Conservation (phyloP, 1,139 yeast species). For the Hyphopichia burtonii region DNA sequence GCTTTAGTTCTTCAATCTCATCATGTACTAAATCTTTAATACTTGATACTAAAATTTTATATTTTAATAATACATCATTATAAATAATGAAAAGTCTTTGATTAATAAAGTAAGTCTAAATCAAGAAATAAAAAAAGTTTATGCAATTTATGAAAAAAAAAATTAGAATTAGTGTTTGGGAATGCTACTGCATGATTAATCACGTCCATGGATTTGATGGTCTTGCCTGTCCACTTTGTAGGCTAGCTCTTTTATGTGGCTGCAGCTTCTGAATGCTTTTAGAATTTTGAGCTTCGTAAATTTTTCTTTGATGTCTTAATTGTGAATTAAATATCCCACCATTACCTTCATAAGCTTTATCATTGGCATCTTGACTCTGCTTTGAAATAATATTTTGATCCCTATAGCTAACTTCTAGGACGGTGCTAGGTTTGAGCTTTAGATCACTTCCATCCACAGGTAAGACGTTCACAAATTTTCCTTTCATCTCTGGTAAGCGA, state of each 20-base stretch:
- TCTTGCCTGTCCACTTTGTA: conserved; percentile 23
- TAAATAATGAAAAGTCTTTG: too few relatives aligned
- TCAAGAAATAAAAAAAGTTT: not conserved
- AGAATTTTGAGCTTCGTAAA: conserved; percentile 13
- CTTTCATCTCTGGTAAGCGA: conserved; percentile 13
- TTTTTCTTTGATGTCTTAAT: conserved; percentile 26
- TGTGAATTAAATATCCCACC: conserved; percentile 30
- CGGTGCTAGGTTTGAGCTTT: conserved; percentile 29
- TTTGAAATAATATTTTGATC: not conserved
- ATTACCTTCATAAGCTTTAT: conserved; percentile 13
- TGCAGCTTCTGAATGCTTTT: conserved; percentile 14
- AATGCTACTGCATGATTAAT: not conserved
- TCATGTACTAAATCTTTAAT: too few relatives aligned
- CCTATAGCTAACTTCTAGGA: conserved; percentile 12
- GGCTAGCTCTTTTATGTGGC: conserved; percentile 26
- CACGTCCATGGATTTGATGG: conserved; percentile 22
- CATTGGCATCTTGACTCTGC: conserved; percentile 1
- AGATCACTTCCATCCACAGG: conserved; percentile 28
- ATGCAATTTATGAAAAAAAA: not conserved
- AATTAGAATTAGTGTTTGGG: not conserved
- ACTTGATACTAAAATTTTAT: too few relatives aligned
- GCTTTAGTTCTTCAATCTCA: too few relatives aligned
- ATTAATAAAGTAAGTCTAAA: too few relatives aligned
- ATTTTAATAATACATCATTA: too few relatives aligned
- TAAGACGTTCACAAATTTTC: conserved; percentile 19